Evolutionary conservation across 75 land plant species (phyloP).

Genomic region (Larix kaempferi): DNA sequence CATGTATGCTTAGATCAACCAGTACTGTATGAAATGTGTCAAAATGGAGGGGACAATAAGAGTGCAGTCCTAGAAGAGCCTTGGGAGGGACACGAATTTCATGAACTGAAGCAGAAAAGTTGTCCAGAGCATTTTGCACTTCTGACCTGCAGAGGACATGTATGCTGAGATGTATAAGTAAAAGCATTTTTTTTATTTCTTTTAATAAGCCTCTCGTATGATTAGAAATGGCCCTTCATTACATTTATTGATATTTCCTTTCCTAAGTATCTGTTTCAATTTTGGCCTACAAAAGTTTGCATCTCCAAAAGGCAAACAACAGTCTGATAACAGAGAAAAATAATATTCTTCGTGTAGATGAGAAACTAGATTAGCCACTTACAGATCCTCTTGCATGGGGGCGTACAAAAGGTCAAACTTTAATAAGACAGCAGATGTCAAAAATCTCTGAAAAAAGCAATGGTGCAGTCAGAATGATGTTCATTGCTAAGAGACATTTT

Average conservation of each 20-base stretch:
- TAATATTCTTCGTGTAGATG: no score
- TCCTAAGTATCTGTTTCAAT: neutral
- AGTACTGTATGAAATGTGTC: slow-evolving; percentile 78
- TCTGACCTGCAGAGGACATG: slow-evolving; percentile 27
- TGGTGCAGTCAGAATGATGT: neutral
- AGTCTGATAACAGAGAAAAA: slow-evolving; percentile 23
- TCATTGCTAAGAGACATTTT: neutral
- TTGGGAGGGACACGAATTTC: slow-evolving; percentile 77
- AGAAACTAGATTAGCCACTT: slow-evolving; percentile 14
- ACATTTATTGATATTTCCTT: neutral
- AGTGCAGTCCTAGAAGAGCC: slow-evolving; percentile 76
- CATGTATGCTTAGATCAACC: slow-evolving; percentile 69
- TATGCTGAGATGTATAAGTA: slow-evolving; percentile 24
- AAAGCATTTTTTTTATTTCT: neutral
- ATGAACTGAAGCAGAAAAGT: slow-evolving; percentile 58
- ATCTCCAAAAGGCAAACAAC: slow-evolving; percentile 50
- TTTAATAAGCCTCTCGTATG: neutral
- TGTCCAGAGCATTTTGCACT: slow-evolving; percentile 31
- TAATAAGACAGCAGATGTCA: slow-evolving; percentile 53
- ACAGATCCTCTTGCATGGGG: slow-evolving; percentile 46
- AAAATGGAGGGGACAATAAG: slow-evolving; percentile 86
- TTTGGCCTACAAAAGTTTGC: slow-evolving; percentile 55
- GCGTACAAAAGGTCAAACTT: slow-evolving; percentile 80
- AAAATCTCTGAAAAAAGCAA: slow-evolving; percentile 32
- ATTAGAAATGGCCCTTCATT: neutral